phyloP scores from a whole-genome alignment of 345 rosid species.

The Draba incana region DNA sequence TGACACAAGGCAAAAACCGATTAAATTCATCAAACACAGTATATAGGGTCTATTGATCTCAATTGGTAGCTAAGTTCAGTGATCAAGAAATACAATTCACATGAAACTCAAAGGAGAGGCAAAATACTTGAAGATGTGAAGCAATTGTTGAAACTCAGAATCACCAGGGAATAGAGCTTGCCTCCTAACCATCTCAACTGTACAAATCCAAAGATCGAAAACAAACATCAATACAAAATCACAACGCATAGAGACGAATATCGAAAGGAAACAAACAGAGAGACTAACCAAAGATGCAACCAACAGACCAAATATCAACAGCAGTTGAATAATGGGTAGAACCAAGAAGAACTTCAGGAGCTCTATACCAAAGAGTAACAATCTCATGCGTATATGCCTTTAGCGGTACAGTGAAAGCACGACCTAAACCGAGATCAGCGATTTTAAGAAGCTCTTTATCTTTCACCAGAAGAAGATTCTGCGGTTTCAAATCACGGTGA shows the following conservation, averaged over 20 bases:
- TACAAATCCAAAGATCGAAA: background rate
- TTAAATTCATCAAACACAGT: background rate
- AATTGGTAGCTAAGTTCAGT: background rate
- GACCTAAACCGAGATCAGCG: constrained; percentile 91
- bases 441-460: constrained; percentile 82
- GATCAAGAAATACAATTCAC: background rate
- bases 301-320: constrained; percentile 98
- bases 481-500: constrained; percentile 92
- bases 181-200: constrained; percentile 80
- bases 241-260: background rate
- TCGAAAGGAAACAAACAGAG: background rate
- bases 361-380: constrained; percentile 95
- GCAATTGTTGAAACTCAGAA: constrained; percentile 93
- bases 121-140: constrained; percentile 79
- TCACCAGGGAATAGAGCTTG: constrained; percentile 95
- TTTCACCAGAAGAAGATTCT: constrained; percentile 85
- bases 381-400: constrained; percentile 93
- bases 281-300: constrained; percentile 82
- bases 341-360: constrained; percentile 93
- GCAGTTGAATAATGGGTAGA: constrained; percentile 83
- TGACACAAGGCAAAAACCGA: background rate
- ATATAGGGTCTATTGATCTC: background rate
- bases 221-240: constrained; percentile 1
- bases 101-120: background rate
- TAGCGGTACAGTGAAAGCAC: constrained; percentile 90